These are phyloP conservation scores for Schizochytrium sp. DNA, from an alignment of 108 stramenopile genomes.

Conservation along the genomic window DNA sequence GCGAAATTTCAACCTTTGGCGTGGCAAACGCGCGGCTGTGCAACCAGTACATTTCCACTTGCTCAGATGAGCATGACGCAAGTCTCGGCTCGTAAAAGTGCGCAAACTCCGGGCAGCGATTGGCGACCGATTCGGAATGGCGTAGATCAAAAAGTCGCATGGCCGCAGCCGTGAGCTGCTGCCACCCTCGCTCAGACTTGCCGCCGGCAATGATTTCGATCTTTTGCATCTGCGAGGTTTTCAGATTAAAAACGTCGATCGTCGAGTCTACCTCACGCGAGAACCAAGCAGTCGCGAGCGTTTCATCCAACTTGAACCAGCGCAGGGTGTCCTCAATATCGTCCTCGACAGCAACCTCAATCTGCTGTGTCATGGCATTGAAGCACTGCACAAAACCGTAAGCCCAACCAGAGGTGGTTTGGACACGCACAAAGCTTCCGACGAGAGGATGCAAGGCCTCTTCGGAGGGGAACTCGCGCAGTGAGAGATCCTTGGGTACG, in stretches of 20 bases:
- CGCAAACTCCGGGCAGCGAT: not conserved
- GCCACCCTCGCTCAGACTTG: not conserved
- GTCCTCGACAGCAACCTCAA: not conserved
- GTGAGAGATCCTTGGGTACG: not conserved
- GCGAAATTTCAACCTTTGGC: not conserved
- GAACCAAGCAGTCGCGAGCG: not conserved
- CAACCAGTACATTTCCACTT: not conserved
- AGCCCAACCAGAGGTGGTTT: not conserved
- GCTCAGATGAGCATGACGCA: not conserved
- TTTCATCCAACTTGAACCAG: not conserved
- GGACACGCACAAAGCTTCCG: not conserved
- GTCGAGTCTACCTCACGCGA: not conserved
- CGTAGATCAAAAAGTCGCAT: not conserved
- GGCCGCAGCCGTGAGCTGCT: not conserved
- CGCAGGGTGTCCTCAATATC: slow-evolving; percentile 3
- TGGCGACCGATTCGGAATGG: not conserved
- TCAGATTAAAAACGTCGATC: not conserved
- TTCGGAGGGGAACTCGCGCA: not conserved
- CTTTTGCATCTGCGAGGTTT: not conserved
- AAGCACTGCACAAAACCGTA: slow-evolving; percentile 9
- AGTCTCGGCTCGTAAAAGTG: not conserved
- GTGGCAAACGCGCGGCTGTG: not conserved
- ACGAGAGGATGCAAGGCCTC: not conserved
- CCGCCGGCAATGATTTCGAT: not conserved
- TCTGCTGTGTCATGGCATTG: not conserved